phyloP scores from a whole-genome alignment of 768 basidiomycete species.

The Xerocomellus chrysenteron region DNA sequence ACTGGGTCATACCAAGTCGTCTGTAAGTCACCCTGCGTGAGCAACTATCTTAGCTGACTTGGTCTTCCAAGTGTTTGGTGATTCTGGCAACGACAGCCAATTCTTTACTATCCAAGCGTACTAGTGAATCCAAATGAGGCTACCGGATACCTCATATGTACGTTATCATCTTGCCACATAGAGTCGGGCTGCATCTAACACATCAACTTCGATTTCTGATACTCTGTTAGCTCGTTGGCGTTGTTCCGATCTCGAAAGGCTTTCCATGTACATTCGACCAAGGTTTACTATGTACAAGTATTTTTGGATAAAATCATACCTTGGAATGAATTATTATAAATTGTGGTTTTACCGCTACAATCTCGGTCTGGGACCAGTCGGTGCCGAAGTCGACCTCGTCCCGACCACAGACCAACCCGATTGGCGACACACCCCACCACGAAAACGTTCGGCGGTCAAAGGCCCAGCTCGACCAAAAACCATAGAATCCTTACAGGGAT shows the following conservation, averaged over 20 bases:
- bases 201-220: neutral
- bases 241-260: no score
- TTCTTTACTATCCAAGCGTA: slow-evolving; percentile 23
- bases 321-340: neutral
- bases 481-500: neutral
- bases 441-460: no score
- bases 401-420: no score
- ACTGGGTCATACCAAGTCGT: slow-evolving; percentile 35
- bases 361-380: no score
- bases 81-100: slow-evolving; percentile 32
- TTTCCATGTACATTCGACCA: neutral
- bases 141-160: neutral
- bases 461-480: no score
- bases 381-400: no score
- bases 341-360: neutral
- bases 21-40: slow-evolving; percentile 20
- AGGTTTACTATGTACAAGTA: no score
- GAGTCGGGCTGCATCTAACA: neutral
- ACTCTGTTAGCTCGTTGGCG: no score
- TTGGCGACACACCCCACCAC: no score
- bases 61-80: slow-evolving; percentile 30
- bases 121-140: neutral
- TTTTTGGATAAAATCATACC: no score
- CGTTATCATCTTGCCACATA: no score
- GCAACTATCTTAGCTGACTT: slow-evolving; percentile 1